Evolutionary conservation across 1,139 yeast species (phyloP), one percentile per base, ranked within the genome.

Genomic region (Oligophagozyma castellii): DNA sequence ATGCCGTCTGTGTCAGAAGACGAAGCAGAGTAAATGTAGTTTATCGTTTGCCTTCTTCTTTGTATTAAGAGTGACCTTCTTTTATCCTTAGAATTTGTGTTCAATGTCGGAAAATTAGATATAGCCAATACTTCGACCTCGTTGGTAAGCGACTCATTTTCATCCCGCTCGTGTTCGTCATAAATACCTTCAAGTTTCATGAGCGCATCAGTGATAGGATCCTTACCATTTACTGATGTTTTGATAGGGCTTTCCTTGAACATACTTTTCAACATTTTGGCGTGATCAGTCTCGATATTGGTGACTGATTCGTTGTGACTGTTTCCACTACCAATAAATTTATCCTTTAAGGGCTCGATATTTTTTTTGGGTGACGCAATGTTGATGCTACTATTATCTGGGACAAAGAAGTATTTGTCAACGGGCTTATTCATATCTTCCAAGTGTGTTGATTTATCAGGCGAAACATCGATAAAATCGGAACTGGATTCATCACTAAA

Each of bases 191-290:
- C 93, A 18, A 84, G 58, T 50, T 79, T 81, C 48, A 64, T 62
- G 36, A 84, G 59, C 0, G 95, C 89, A 31, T 72, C 70, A 32
- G 65, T 68, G n/a, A 84, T 61, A 0, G 94, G 95, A 48, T 73
- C 73, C 16, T 69, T 74, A 13, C 65, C 18, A 7, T 7, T 7
- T 7, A 7, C 20, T 18, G 20, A 18, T 7, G 10, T 18, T 8
- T 15, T 22, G 5, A 12, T 14, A 3, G 23, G 15, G 13, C 21
- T 24, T 14, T 29, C 31, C n/a, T 19, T 23, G 16, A 16, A 23
- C 10, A 22, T 24, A 16, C 12, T 16, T 22, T 23, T 22, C n/a
- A 14, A 13, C 15, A 12, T 19, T 19, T 21, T 27, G 14, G 27
- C 28, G 8, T 16, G 13, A 23, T 26, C 19, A 10, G 22, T 23